Evolutionary conservation across 257 asterid genomes (phyloP).

Genomic region (Nicotiana attenuata): DNA sequence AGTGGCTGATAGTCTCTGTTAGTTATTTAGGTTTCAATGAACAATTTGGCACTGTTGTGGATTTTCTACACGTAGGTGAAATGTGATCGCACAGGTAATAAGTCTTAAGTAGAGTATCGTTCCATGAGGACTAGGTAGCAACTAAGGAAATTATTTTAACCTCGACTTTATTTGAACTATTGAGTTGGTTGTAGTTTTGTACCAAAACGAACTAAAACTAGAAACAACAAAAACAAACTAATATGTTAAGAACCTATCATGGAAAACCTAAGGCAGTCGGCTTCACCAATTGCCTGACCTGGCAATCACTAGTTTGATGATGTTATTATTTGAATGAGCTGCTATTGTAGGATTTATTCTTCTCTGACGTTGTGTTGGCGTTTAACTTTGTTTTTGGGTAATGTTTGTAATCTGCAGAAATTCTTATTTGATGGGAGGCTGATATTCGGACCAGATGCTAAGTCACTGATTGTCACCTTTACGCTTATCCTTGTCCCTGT

Average conservation of each 20-base stretch:
- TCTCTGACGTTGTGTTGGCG: not conserved
- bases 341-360: not conserved
- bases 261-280: not conserved
- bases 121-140: not conserved
- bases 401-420: slow-evolving; percentile 41
- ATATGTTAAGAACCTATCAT: not conserved
- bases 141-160: not conserved
- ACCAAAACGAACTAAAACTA: not conserved
- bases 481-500: slow-evolving; percentile 56
- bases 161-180: not conserved
- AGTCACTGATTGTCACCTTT: slow-evolving; percentile 50
- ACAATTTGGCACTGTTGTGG: not conserved
- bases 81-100: not conserved
- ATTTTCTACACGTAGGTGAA: not conserved
- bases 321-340: not conserved
- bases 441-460: slow-evolving; percentile 74
- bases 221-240: not conserved
- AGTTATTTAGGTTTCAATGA: not conserved
- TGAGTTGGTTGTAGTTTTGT: not conserved
- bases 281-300: not conserved
- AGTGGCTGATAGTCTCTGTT: not conserved
- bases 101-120: not conserved
- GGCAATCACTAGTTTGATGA: not conserved
- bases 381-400: not conserved
- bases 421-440: slow-evolving; percentile 63